These are phyloP conservation scores for Tinospora cordifolia DNA, from an alignment of 164 flowering plant genomes.

Conservation along the genomic window DNA sequence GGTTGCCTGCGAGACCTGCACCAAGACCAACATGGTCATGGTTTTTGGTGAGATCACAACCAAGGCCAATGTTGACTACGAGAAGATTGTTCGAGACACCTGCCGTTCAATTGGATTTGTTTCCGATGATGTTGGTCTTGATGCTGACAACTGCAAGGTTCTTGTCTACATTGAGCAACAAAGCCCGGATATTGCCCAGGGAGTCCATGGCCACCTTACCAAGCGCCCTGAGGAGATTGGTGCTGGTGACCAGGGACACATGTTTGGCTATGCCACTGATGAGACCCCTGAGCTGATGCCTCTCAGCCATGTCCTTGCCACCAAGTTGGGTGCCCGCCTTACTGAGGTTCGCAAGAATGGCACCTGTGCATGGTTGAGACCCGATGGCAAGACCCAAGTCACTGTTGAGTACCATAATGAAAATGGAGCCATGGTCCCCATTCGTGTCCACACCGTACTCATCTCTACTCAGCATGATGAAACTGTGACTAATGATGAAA, in stretches of 20 bases:
- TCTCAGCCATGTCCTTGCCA: conserved; percentile 67
- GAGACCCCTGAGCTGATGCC: conserved; percentile 82
- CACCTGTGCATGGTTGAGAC: conserved; percentile 66
- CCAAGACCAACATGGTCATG: conserved; percentile 91
- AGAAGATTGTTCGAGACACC: conserved; percentile 77
- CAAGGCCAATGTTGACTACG: conserved; percentile 64
- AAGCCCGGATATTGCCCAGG: conserved; percentile 84
- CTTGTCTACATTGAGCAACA: conserved; percentile 78
- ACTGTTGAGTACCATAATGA: conserved; percentile 70
- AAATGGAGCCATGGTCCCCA: conserved; percentile 71
- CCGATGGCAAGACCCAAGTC: conserved; percentile 80
- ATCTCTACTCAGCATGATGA: conserved; percentile 80
- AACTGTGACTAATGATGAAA: conserved; percentile 70
- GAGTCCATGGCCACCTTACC: conserved; percentile 83
- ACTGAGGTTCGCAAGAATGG: conserved; percentile 73
- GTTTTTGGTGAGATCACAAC: conserved; percentile 82
- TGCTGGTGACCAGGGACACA: conserved; percentile 84
- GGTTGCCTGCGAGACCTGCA: conserved; percentile 83
- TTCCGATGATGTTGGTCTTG: conserved; percentile 76
- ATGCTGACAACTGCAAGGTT: conserved; percentile 80
- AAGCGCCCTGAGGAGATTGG: conserved; percentile 84
- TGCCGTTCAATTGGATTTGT: conserved; percentile 71
- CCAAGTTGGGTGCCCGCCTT: conserved; percentile 69
- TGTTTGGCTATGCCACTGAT: conserved; percentile 87
- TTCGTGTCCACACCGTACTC: conserved; percentile 72